Percentiles rank a stretch among this genome's conserved stretches.
Conservation (phyloP, 2,329 filamentous ascomycete species). For the Orbilia brochopaga region DNA sequence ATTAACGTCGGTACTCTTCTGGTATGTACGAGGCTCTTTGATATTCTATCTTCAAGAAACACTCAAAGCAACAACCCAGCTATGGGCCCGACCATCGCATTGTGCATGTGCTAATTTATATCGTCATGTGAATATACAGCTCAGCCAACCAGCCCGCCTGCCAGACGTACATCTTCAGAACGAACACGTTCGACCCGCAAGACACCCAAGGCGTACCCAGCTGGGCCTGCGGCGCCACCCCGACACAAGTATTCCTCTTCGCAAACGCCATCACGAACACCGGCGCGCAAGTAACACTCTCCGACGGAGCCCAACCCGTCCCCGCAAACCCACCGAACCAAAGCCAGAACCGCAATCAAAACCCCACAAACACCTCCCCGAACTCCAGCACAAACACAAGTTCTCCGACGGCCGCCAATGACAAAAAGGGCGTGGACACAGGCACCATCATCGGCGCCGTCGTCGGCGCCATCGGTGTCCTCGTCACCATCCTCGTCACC, state of each 20-base stretch:
- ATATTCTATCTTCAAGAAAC: not conserved
- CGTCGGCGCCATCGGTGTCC: constrained; percentile 31
- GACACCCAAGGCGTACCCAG: constrained; percentile 16
- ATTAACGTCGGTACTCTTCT: constrained; percentile 19
- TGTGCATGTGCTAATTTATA: not conserved
- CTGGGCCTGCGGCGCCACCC: constrained; percentile 26
- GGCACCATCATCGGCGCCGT: constrained; percentile 35
- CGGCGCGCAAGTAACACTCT: constrained; percentile 5
- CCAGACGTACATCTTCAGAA: constrained; percentile 29
- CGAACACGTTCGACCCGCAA: constrained; percentile 16
- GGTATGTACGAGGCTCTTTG: constrained; percentile 14
- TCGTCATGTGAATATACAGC: constrained; percentile 5
- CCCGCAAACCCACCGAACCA: not conserved
- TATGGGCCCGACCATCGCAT: not conserved
- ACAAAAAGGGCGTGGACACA: constrained; percentile 15
- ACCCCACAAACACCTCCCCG: not conserved
- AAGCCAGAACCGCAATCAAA: not conserved
- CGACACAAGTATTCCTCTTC: constrained; percentile 27
- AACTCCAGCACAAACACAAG: not conserved
- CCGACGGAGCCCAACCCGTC: constrained; percentile 4
- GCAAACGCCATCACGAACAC: constrained; percentile 11
- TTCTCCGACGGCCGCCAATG: constrained; percentile 2
- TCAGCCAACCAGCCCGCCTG: constrained; percentile 30
- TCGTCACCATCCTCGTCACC: constrained; percentile 28
- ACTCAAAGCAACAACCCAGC: not conserved